phyloP scores from a whole-genome alignment of 2,329 filamentous ascomycete genomes.

The Nemania serpens region DNA sequence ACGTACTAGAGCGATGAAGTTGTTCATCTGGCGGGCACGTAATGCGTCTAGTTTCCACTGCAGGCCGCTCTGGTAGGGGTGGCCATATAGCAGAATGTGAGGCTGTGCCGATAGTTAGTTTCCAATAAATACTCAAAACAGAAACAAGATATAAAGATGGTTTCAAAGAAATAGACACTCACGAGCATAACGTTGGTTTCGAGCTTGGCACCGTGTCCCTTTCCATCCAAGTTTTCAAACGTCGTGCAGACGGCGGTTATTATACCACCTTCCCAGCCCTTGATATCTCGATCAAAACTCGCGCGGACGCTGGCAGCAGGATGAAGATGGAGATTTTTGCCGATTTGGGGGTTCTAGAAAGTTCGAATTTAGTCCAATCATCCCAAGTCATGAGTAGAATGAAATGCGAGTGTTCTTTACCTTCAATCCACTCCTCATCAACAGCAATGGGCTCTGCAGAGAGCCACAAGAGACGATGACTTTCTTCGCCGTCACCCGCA shows the following conservation, averaged over 20 bases:
- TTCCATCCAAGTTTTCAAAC: constrained; percentile 79
- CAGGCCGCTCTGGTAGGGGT: constrained; percentile 70
- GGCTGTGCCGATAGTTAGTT: constrained; percentile 53
- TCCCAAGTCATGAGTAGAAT: background rate
- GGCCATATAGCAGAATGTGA: constrained; percentile 62
- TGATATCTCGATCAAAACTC: constrained; percentile 71
- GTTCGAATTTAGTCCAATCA: background rate
- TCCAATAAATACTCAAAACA: background rate
- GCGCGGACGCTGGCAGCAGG: constrained; percentile 66
- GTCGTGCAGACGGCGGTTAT: constrained; percentile 78
- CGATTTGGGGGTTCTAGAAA: constrained; percentile 74
- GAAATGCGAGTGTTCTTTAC: constrained; percentile 47
- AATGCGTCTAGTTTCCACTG: constrained; percentile 74
- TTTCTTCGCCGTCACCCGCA: constrained; percentile 77
- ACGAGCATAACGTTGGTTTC: constrained; percentile 75
- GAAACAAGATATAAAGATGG: background rate
- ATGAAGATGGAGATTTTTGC: constrained; percentile 80
- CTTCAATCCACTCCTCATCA: constrained; percentile 77
- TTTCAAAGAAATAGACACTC: constrained; percentile 36
- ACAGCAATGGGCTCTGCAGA: constrained; percentile 75
- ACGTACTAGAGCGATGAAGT: constrained; percentile 74
- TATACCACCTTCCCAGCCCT: constrained; percentile 77
- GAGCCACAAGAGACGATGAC: constrained; percentile 80
- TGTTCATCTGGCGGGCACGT: constrained; percentile 70
- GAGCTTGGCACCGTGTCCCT: constrained; percentile 82